phyloP scores from a whole-genome alignment of 108 stramenopile species.

The Stephanodiscus triporus region DNA sequence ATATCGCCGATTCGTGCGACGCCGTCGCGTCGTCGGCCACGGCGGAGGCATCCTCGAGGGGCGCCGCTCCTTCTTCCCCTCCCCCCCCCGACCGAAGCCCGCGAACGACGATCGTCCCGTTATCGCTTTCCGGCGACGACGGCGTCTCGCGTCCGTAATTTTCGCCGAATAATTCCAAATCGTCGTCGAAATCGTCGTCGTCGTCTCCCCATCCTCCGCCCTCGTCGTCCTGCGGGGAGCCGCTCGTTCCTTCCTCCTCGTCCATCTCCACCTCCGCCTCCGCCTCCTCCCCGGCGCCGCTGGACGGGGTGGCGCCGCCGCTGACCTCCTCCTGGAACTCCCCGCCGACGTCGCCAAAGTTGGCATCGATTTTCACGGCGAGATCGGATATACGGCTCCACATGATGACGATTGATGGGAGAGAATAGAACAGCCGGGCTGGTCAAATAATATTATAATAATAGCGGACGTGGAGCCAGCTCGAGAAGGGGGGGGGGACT shows the following conservation, averaged over 20 bases:
- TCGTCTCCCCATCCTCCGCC: constrained; percentile 4
- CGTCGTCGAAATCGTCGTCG: constrained; percentile 2
- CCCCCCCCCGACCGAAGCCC: background rate
- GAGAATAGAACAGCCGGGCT: too few species aligned
- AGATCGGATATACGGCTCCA: constrained; percentile 44
- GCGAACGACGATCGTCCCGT: constrained; percentile 21
- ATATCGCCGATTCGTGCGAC: background rate
- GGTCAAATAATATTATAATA: too few species aligned
- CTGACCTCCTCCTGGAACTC: constrained; percentile 1
- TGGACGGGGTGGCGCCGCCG: background rate
- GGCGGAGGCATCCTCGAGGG: background rate
- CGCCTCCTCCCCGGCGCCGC: constrained; percentile 2
- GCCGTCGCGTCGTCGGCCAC: background rate
- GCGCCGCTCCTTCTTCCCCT: background rate
- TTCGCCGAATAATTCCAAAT: background rate
- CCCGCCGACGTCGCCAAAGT: constrained; percentile 16
- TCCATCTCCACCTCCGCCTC: background rate
- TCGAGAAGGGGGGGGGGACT: too few species aligned
- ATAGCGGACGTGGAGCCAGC: too few species aligned
- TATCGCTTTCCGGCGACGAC: background rate
- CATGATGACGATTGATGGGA: constrained; percentile 31
- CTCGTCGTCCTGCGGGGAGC: constrained; percentile 8
- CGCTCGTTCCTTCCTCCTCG: background rate
- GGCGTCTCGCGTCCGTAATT: background rate
- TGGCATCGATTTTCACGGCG: constrained; percentile 40